These are phyloP conservation scores for Senna tora DNA, from an alignment of 306 rosid genomes.

Conservation along the genomic window DNA sequence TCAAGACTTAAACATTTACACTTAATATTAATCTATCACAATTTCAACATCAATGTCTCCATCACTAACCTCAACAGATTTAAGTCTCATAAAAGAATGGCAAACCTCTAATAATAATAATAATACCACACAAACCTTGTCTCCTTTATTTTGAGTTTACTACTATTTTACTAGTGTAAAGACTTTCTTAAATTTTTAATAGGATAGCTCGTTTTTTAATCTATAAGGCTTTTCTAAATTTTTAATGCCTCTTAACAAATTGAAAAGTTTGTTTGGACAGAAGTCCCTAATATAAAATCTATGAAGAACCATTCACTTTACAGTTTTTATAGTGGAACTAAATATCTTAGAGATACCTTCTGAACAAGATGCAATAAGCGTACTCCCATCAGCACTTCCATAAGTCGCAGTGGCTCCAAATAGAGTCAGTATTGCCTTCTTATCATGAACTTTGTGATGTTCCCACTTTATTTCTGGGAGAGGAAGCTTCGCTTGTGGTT, in stretches of 20 bases:
- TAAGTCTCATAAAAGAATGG: neutral
- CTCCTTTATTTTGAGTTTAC: neutral
- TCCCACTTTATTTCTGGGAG: constrained; percentile 95
- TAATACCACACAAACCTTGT: neutral
- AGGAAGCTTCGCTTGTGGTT: constrained; percentile 81
- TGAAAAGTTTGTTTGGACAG: constrained; percentile 3
- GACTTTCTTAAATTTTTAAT: neutral
- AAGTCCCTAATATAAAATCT: constrained; percentile 31
- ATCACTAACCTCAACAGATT: neutral
- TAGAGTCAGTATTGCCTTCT: constrained; percentile 70
- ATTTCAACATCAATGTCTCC: too few species aligned
- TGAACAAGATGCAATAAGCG: constrained; percentile 86
- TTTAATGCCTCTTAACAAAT: neutral
- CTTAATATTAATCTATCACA: neutral
- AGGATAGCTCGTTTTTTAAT: neutral
- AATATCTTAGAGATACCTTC: constrained; percentile 68
- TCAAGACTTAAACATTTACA: neutral
- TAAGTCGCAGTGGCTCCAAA: constrained; percentile 79
- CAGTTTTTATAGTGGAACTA: constrained; percentile 6
- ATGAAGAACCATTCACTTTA: constrained; percentile 5
- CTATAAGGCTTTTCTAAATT: neutral
- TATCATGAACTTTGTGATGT: constrained; percentile 81
- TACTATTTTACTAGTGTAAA: too few species aligned
- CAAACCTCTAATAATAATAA: neutral
- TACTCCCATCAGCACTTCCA: constrained; percentile 96